Conservation (phyloP, 768 basidiomycete species). For the Suillus lakei region DNA sequence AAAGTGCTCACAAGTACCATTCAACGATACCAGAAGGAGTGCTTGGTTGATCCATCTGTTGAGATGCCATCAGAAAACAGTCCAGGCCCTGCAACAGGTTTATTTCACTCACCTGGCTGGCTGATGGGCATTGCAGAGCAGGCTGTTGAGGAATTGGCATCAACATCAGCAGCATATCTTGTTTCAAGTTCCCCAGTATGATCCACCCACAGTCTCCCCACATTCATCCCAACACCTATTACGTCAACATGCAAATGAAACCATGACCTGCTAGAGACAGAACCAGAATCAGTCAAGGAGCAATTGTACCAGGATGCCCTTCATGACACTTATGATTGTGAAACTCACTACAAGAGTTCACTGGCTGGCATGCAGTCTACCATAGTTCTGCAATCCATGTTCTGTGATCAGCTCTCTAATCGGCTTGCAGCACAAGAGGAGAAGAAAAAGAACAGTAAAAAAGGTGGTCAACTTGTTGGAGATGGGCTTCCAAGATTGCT, state of each 20-base stretch:
- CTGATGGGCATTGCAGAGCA: too few species aligned
- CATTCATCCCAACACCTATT: slow-evolving; percentile 2
- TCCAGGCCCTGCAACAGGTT: too few species aligned
- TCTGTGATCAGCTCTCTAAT: slow-evolving; percentile 15
- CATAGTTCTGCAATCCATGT: slow-evolving; percentile 18
- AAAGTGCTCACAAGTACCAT: slow-evolving; percentile 3
- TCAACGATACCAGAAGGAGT: slow-evolving; percentile 4
- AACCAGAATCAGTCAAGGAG: slow-evolving; percentile 2
- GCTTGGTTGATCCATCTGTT: too few species aligned
- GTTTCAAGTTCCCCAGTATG: too few species aligned
- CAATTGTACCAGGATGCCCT: slow-evolving; percentile 2
- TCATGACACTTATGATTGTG: not conserved
- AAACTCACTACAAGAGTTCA: slow-evolving; percentile 10
- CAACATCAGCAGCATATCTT: too few species aligned
- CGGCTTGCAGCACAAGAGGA: slow-evolving; percentile 18
- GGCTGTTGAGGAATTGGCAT: not conserved
- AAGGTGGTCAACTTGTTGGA: not conserved
- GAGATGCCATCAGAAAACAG: too few species aligned
- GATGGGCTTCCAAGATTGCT: slow-evolving; percentile 2
- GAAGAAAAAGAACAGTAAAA: not conserved
- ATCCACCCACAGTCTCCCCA: not conserved
- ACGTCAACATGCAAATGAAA: not conserved
- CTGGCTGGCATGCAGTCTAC: slow-evolving; percentile 18
- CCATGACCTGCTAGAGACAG: slow-evolving; percentile 1
- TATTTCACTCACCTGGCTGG: too few species aligned